phyloP scores from a whole-genome alignment of 2,329 filamentous ascomycete genomes.

The Claviceps purpurea region DNA sequence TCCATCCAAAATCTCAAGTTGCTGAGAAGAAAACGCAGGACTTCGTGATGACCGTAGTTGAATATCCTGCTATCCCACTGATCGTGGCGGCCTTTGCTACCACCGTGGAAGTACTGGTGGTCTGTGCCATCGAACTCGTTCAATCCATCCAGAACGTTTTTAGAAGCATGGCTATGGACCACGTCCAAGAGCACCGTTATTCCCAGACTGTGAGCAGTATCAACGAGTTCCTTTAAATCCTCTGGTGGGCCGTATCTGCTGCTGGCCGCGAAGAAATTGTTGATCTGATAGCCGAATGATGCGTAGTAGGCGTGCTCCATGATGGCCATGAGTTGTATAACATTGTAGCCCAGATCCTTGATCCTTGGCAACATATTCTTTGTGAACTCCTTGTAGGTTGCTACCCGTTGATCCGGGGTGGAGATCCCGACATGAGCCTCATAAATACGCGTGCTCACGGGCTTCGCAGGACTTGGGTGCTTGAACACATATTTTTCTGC shows the following conservation, averaged over 20 bases:
- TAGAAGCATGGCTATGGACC: constrained; percentile 94
- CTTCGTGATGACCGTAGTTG: constrained; percentile 93
- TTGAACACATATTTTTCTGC: constrained; percentile 73
- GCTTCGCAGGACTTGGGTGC: constrained; percentile 69
- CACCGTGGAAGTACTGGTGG: constrained; percentile 89
- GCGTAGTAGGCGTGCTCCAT: constrained; percentile 99
- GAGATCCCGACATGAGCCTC: constrained; percentile 99
- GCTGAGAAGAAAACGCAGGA: constrained; percentile 86
- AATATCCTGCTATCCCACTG: constrained; percentile 94
- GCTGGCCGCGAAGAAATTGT: constrained; percentile 96
- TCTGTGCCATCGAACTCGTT: constrained; percentile 95
- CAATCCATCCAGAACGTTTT: constrained; percentile 88
- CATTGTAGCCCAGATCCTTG: constrained; percentile 83
- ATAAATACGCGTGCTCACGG: constrained; percentile 78
- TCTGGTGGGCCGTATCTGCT: constrained; percentile 90
- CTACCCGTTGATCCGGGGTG: constrained; percentile 73
- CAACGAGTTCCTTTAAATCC: constrained; percentile 90
- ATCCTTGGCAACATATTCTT: constrained; percentile 84
- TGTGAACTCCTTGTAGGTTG: constrained; percentile 97
- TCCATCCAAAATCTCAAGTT: constrained; percentile 99
- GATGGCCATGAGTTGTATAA: constrained; percentile 95
- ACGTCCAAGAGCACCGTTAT: constrained; percentile 87
- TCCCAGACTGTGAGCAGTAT: constrained; percentile 84
- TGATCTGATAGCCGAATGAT: constrained; percentile 97
- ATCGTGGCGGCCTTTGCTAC: constrained; percentile 72